These are phyloP conservation scores for Phytophthora nicotianae DNA, from an alignment of 352 stramenopile genomes.

Conservation along the genomic window DNA sequence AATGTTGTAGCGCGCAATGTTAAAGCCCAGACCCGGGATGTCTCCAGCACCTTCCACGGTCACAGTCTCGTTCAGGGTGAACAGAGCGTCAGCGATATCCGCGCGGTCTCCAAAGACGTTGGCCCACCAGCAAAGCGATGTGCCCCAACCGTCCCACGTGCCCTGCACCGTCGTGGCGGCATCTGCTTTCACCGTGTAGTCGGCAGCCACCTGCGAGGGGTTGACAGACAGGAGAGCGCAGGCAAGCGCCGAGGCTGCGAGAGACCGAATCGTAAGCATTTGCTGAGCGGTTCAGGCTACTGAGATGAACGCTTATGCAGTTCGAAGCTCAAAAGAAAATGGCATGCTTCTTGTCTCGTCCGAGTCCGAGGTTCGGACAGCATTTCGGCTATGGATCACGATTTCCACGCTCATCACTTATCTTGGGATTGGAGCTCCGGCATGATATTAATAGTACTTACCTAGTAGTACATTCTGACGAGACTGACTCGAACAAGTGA, in stretches of 20 bases:
- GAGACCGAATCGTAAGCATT: constrained; percentile 29
- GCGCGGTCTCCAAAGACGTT: constrained; percentile 56
- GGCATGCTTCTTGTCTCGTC: constrained; percentile 1
- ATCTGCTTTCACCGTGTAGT: constrained; percentile 32
- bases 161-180: constrained; percentile 26
- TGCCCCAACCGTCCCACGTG: constrained; percentile 60
- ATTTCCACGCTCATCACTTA: not conserved
- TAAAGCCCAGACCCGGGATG: constrained; percentile 52
- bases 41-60: constrained; percentile 24
- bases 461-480: not conserved
- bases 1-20: constrained; percentile 69
- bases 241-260: constrained; percentile 22
- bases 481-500: not conserved
- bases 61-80: constrained; percentile 51
- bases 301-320: not conserved
- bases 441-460: not conserved
- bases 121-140: constrained; percentile 64
- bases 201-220: constrained; percentile 17
- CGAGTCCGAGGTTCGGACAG: constrained; percentile 1
- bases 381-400: not conserved
- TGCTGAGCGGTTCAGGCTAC: not conserved
- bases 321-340: constrained; percentile 22
- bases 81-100: constrained; percentile 57
- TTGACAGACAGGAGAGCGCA: constrained; percentile 21
- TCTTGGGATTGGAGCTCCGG: constrained; percentile 8